Conservation (phyloP, 1,139 yeast species). For the Blastobotrys illinoisensis region DNA sequence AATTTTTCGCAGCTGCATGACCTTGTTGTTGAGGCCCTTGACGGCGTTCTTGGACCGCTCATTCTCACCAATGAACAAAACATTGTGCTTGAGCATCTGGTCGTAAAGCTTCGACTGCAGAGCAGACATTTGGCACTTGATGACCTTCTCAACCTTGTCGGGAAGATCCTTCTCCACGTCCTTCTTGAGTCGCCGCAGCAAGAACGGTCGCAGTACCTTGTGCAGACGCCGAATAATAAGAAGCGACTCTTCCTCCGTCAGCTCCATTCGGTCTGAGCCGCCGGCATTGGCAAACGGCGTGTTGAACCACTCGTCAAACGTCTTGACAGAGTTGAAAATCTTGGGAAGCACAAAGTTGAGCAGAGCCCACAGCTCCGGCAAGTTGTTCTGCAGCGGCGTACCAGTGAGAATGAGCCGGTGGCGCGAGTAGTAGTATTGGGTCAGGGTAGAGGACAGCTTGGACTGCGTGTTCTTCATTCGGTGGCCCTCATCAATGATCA, state of each 20-base stretch:
- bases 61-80: constrained; percentile 68
- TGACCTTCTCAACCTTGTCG: constrained; percentile 88
- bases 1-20: constrained; percentile 93
- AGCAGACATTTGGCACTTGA: constrained; percentile 91
- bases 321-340: constrained; percentile 94
- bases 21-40: constrained; percentile 87
- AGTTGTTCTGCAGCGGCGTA: constrained; percentile 92
- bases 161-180: constrained; percentile 97
- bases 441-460: constrained; percentile 76
- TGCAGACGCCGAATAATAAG: constrained; percentile 93
- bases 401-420: constrained; percentile 91
- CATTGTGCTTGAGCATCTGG: constrained; percentile 87
- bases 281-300: constrained; percentile 98
- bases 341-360: constrained; percentile 91
- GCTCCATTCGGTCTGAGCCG: constrained; percentile 84
- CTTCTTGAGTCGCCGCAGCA: constrained; percentile 88
- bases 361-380: constrained; percentile 96
- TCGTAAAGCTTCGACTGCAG: constrained; percentile 76
- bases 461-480: constrained; percentile 94
- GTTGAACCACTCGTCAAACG: constrained; percentile 98
- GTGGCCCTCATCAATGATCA: constrained; percentile 99
- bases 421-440: constrained; percentile 74
- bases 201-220: constrained; percentile 90
- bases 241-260: constrained; percentile 93
- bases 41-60: constrained; percentile 58